These are phyloP conservation scores for Phialophora verrucosa DNA, from an alignment of 2,329 filamentous ascomycete genomes.

Conservation along the genomic window DNA sequence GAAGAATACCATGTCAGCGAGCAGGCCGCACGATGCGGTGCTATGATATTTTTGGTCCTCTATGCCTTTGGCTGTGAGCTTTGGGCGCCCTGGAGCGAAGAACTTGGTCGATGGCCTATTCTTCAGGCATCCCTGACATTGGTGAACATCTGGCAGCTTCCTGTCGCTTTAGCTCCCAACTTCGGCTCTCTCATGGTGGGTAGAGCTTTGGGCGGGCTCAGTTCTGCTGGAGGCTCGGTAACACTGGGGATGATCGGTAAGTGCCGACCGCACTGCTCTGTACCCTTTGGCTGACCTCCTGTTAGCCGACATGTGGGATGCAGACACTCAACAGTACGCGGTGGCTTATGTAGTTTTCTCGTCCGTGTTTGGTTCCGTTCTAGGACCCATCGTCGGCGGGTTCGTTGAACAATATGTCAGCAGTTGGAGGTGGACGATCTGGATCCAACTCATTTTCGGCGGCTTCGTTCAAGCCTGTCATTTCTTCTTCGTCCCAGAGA, in stretches of 20 bases:
- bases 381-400: constrained; percentile 79
- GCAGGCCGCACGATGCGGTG: constrained; percentile 73
- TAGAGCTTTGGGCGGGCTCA: constrained; percentile 72
- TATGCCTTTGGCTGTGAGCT: constrained; percentile 88
- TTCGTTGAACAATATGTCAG: constrained; percentile 70
- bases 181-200: constrained; percentile 73
- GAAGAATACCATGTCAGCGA: constrained; percentile 70
- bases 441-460: constrained; percentile 84
- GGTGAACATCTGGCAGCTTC: constrained; percentile 78
- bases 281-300: constrained; percentile 12
- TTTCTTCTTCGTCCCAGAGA: constrained; percentile 75
- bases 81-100: constrained; percentile 87
- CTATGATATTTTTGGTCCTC: constrained; percentile 76
- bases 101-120: constrained; percentile 77
- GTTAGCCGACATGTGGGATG: constrained; percentile 70
- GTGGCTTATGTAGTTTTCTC: constrained; percentile 77
- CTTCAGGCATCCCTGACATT: constrained; percentile 74
- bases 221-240: constrained; percentile 74
- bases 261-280: neutral
- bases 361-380: constrained; percentile 75
- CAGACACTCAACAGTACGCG: constrained; percentile 74
- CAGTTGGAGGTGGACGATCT: constrained; percentile 78
- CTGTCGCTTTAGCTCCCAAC: constrained; percentile 74
- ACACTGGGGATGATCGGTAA: constrained; percentile 70
- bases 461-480: constrained; percentile 71